A percentile compares a stretch with the other conserved stretches of the same genome.
Evolutionary conservation across 2,329 filamentous ascomycete species (phyloP).

Genomic region (Xylaria sp.): DNA sequence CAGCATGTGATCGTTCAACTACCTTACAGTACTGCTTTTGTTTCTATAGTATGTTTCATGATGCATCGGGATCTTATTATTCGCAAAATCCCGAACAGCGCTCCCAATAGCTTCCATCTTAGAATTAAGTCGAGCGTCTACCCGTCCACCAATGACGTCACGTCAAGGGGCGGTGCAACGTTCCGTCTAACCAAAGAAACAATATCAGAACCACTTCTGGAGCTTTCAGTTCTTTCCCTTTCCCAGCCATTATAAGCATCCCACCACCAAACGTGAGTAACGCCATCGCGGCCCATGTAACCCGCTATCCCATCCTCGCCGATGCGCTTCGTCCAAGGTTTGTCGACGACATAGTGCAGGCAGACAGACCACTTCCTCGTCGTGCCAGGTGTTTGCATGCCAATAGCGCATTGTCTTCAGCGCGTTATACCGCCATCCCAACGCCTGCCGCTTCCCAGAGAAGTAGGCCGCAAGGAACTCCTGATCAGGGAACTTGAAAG

Average conservation of each 20-base stretch:
- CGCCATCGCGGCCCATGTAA: constrained; percentile 53
- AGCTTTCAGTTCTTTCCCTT: constrained; percentile 4
- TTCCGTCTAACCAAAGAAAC: constrained; percentile 15
- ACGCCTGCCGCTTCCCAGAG: constrained; percentile 43
- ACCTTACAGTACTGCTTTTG: no score
- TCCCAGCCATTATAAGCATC: constrained; percentile 46
- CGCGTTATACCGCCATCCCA: constrained; percentile 56
- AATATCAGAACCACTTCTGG: neutral
- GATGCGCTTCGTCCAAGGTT: constrained; percentile 53
- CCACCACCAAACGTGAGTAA: constrained; percentile 58
- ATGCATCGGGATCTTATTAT: constrained; percentile 26
- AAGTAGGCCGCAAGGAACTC: constrained; percentile 56
- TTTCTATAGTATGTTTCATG: no score
- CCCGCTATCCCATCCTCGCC: constrained; percentile 47
- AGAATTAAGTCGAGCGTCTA: constrained; percentile 8
- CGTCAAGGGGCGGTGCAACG: constrained; percentile 14
- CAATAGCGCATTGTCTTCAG: constrained; percentile 58
- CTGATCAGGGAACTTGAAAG: constrained; percentile 55
- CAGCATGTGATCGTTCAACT: no score
- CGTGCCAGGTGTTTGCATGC: constrained; percentile 53
- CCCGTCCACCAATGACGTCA: constrained; percentile 1
- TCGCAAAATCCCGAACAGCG: constrained; percentile 21
- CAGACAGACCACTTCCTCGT: constrained; percentile 50
- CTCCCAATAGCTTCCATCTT: constrained; percentile 19
- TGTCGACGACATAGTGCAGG: constrained; percentile 58